A percentile compares a stretch with the other conserved stretches of the same genome.
These are phyloP conservation scores for Maudiozyma turicensis DNA, from an alignment of 805 yeast genomes.

Conservation along the genomic window DNA sequence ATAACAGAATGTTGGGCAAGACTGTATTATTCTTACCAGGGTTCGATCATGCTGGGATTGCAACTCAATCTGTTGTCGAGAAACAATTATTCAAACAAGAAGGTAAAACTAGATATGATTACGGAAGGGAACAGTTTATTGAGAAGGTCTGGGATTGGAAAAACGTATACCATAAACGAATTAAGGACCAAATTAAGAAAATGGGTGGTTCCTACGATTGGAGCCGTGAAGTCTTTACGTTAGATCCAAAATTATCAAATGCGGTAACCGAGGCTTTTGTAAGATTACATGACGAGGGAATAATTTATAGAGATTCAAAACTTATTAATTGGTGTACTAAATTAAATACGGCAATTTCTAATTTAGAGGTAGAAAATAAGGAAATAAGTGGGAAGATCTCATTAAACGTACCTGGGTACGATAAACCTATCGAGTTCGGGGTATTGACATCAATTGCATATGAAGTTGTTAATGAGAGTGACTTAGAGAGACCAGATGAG, in stretches of 20 bases:
- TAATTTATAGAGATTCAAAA: constrained; percentile 84
- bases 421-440: constrained; percentile 85
- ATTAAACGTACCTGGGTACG: constrained; percentile 80
- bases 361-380: constrained; percentile 89
- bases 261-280: constrained; percentile 89
- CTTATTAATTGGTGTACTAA: constrained; percentile 93
- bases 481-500: constrained; percentile 48
- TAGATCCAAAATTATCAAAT: constrained; percentile 62
- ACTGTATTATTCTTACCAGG: constrained; percentile 90
- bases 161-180: constrained; percentile 75
- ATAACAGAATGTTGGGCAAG: constrained; percentile 92
- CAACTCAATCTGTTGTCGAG: constrained; percentile 96
- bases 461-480: constrained; percentile 59
- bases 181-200: constrained; percentile 69
- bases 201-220: constrained; percentile 97
- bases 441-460: constrained; percentile 88
- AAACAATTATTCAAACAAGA: constrained; percentile 82
- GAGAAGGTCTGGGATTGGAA: constrained; percentile 96
- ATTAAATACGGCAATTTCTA: constrained; percentile 87
- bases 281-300: constrained; percentile 82
- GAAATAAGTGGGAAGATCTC: constrained; percentile 70
- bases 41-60: constrained; percentile 97
- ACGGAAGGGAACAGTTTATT: constrained; percentile 81
- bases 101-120: constrained; percentile 81
- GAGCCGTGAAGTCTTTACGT: constrained; percentile 86